Evolutionary conservation across 2,329 filamentous ascomycete species (phyloP), one percentile per base, ranked within the genome.

Genomic region (Claviceps maximensis): DNA sequence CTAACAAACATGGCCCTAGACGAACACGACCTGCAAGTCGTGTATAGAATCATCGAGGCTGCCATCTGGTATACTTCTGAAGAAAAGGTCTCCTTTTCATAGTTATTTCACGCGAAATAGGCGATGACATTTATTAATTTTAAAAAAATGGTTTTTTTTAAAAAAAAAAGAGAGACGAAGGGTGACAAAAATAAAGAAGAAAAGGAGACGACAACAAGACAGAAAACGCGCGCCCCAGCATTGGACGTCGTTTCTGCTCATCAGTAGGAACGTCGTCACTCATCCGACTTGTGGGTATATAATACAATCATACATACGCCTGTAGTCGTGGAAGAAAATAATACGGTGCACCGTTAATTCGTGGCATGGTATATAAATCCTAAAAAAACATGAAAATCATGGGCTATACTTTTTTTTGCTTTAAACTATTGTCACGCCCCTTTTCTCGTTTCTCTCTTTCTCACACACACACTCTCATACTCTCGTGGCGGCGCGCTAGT

Each of bases 1-100:
- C 23, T 47, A 15, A 47, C 45, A 40, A 49, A 56, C 38, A 51
- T 55, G 29, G 50, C 45, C 6, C 2, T 52, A 78, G 75, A 82
- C 57, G 75, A 81, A 54, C 74, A 76, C 27, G 87, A 95, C 64
- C 67, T 93, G 27, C 74, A 78, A 51, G 74, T 81, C 50, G 77
- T 90, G 4, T 77, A 80, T 64, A 71, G 74, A 58, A 86, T 94
- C 58, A 80, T 93, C 53, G 78, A 82, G 58, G 87, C 87, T 3
- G 85, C 84, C 4, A 79, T 83, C 23, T 91, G 84, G 80, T 89
- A 77, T 59, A 76, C 74, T 4, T 68, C 69, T 42, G 73, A 69
- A 13, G 71, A 78, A 57, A 67, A 71, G 54, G 66, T 73, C 42
- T 67, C 71, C 50, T 60, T 73, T 53, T 47, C 44, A 31, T 53